Base-by-base conservation (phyloP, 345 rosid species). In the Eucalyptus grandis region DNA sequence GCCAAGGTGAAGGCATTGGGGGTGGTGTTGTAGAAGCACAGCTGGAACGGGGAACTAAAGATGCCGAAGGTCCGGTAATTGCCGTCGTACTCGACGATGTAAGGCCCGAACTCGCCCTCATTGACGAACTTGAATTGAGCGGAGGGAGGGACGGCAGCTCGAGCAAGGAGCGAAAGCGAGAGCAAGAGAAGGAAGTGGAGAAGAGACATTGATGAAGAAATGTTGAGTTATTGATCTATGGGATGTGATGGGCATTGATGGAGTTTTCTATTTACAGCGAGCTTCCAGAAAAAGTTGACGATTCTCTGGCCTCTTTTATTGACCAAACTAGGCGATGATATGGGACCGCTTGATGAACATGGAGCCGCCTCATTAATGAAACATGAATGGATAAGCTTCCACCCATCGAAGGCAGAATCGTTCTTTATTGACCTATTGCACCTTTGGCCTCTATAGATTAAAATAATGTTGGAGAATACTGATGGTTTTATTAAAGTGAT, bases 1-100 rank as follows among this genome's bases (percentile, higher is more conserved):
- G 96, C 96, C n/a, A 95, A 92, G 12, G 96, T 95, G 92, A 88
- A 96, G 46, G 93, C 95, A 87, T 94, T 94, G 11, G 96, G 93
- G 47, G 96, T 95, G 62, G 95, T 96, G 91, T 93, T 95, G 58
- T 94, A 94, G 89, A 95, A 96, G 90, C 93, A 91, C 7, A 96
- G 93, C 49, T 91, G 94, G 88, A 95, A 96, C 40, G 94, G 95
- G 34, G 90, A 89, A 44, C 14, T 89, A 67, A 43, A 90, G 9
- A 91, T 47, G 26, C 62, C 19, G 37, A 91, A 14, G 49, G n/a
- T 88, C 40, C 95, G 93, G 88, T 92, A 94, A 87, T 90, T 53
- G 7, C 89, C 96, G 4, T 50, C 88, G 60, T 96, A 95, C 87
- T 96, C 95, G 24, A 89, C 93, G 2, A 90, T 1, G 86, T 87